Conservation (phyloP, 371 early-diverging fungal genomes). For the Mucor sp. region DNA sequence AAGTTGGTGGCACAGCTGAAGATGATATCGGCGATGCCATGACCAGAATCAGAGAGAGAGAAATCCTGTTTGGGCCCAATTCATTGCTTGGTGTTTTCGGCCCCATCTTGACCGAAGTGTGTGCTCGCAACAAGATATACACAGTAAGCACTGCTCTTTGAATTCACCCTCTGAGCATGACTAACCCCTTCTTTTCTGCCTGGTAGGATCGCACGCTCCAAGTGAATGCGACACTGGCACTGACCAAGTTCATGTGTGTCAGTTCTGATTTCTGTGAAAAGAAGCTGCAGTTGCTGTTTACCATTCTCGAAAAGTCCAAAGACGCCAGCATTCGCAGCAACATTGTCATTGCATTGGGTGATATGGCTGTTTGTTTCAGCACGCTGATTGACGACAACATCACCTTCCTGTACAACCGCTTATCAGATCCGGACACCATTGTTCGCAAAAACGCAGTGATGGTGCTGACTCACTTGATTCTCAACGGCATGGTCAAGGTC, state of each 20-base stretch:
- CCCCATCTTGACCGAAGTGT: conserved; percentile 80
- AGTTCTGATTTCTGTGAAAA: conserved; percentile 91
- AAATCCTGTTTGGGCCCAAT: conserved; percentile 78
- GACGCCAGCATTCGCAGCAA: conserved; percentile 85
- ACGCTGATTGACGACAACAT: conserved; percentile 94
- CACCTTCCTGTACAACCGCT: conserved; percentile 86
- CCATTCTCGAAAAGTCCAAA: conserved; percentile 81
- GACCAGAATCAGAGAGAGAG: conserved; percentile 83
- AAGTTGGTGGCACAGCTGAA: conserved; percentile 90
- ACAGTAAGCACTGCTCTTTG: conserved; percentile 53
- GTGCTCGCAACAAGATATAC: conserved; percentile 78
- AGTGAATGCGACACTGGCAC: conserved; percentile 79
- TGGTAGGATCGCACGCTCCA: conserved; percentile 78
- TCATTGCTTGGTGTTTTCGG: conserved; percentile 83
- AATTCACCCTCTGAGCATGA: too few species aligned
- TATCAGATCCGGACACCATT: conserved; percentile 73
- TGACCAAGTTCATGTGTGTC: conserved; percentile 96
- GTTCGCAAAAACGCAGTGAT: conserved; percentile 96
- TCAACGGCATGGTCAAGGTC: conserved; percentile 98
- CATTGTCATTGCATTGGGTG: conserved; percentile 94
- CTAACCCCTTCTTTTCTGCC: background rate
- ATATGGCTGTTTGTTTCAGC: conserved; percentile 94
- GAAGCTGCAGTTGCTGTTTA: conserved; percentile 89
- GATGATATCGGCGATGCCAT: conserved; percentile 94
- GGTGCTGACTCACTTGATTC: conserved; percentile 95